Base-by-base conservation (phyloP, 2,329 filamentous ascomycete species). In the Blastomyces gilchristii region DNA sequence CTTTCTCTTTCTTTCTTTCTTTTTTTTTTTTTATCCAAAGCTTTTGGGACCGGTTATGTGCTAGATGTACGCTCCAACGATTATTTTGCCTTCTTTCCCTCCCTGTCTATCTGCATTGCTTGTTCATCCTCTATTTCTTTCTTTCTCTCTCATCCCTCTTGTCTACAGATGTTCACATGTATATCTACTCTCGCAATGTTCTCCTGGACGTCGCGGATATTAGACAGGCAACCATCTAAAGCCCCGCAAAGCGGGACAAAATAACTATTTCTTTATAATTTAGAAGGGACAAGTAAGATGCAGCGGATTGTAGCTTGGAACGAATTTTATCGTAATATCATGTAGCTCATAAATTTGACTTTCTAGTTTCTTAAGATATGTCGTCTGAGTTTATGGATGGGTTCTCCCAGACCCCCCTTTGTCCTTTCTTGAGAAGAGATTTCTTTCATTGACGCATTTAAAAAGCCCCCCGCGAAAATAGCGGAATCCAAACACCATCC, bases 1-100 rank as follows among this genome's bases (percentile, higher is more conserved):
- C n/a, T 22, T 22, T 22, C n/a, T 22, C n/a, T 47, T 75, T 70
- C 11, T 74, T 72, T 3, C 72, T 71, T 58, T 79, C 76, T 22
- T 76, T 71, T 31, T 16, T 31, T 79, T 71, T 28, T 18, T 8
- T 50, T 12, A 12, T 50, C 25, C 25, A 12, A 28, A 50, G 22
- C 47, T 50, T 50, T 49, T 7, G 22, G 47, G 22, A 11, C 25
- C 18, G 47, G 47, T 28, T 25, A 49, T 50, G 47, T 28, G 11
- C 22, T 28, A 25, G 25, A 50, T 14, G 9, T 25, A 50, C 28
- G 47, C 22, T 34, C 43, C 47, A 5, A 28, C 47, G 47, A 28
- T 28, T 22, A 8, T 49, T 22, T 34, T 34, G 3, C 34, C 34
- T 8, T 8, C 4, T 34, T 34, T 22, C n/a, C n/a, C n/a, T 34